Conservation (phyloP, 1,284 basidiomycete species). For the Pseudozyma thailandica region DNA sequence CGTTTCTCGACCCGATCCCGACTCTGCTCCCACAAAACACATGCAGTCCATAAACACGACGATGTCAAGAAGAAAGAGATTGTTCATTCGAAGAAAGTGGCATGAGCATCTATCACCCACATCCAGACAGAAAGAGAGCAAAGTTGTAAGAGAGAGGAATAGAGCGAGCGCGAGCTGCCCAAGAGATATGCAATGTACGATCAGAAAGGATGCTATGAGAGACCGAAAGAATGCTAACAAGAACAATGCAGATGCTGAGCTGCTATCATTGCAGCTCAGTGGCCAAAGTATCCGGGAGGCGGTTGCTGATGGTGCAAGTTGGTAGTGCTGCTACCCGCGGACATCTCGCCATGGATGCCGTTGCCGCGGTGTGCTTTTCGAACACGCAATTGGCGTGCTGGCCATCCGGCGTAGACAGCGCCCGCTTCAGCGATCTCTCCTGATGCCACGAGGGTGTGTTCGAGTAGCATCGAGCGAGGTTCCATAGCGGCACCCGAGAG, state of each 20-base stretch:
- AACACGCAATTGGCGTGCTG: slow-evolving; percentile 60
- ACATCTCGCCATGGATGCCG: slow-evolving; percentile 35
- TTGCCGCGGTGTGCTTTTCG: slow-evolving; percentile 38
- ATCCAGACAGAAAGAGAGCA: not conserved
- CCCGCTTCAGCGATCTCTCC: slow-evolving; percentile 67
- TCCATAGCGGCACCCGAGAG: slow-evolving; percentile 67
- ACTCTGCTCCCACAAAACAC: too few relatives aligned
- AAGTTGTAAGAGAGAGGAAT: slow-evolving; percentile 1
- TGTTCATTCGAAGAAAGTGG: slow-evolving; percentile 2
- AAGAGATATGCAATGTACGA: not conserved
- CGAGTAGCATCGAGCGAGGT: slow-evolving; percentile 65
- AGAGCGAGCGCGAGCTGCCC: not conserved
- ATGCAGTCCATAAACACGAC: too few relatives aligned
- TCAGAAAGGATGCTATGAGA: too few relatives aligned
- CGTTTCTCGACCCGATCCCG: too few relatives aligned
- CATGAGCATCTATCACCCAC: not conserved
- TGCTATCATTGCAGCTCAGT: slow-evolving; percentile 7
- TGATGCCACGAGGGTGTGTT: slow-evolving; percentile 67
- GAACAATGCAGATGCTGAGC: not conserved
- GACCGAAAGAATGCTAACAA: not conserved
- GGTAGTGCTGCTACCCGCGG: slow-evolving; percentile 44
- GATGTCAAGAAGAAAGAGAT: not conserved
- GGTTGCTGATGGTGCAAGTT: slow-evolving; percentile 42
- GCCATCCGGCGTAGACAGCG: slow-evolving; percentile 67
- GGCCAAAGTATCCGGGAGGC: slow-evolving; percentile 49